Evolutionary conservation across 768 basidiomycete species (phyloP).

Genomic region (Phaeotremella fagi): DNA sequence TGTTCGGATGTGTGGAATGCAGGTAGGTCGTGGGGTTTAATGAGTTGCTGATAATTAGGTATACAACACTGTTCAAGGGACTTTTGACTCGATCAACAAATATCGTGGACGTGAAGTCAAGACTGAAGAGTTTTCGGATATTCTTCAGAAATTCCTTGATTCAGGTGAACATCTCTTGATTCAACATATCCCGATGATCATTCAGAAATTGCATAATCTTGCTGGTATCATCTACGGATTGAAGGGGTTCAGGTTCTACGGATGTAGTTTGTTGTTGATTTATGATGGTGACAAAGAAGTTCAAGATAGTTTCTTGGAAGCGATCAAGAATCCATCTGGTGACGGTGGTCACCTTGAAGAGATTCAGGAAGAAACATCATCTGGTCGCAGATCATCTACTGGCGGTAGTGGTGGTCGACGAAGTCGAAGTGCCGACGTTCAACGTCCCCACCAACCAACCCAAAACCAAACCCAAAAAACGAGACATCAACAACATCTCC

Average conservation of each 20-base stretch:
- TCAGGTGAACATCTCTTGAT: constrained; percentile 78
- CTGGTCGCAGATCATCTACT: constrained; percentile 4
- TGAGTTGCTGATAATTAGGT: constrained; percentile 56
- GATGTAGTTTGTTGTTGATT: constrained; percentile 90
- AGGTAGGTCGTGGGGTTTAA: constrained; percentile 59
- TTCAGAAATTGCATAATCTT: constrained; percentile 89
- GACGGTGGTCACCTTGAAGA: constrained; percentile 73
- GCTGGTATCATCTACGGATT: constrained; percentile 83
- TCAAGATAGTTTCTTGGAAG: constrained; percentile 57
- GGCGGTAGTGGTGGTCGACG: constrained; percentile 13
- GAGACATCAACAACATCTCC: background rate
- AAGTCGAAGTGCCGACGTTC: constrained; percentile 13
- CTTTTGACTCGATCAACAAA: constrained; percentile 91
- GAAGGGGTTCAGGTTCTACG: constrained; percentile 96
- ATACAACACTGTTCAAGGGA: constrained; percentile 79
- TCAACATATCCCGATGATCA: constrained; percentile 84
- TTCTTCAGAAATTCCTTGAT: constrained; percentile 75
- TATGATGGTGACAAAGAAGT: constrained; percentile 91
- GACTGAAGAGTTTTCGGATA: constrained; percentile 73
- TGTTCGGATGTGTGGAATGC: constrained; percentile 96
- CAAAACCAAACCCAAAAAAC: background rate
- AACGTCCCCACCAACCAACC: constrained; percentile 3
- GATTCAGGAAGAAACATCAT: constrained; percentile 24
- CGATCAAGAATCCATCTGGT: constrained; percentile 53
- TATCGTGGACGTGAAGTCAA: constrained; percentile 88